Evolutionary conservation across 164 flowering plant genomes (phyloP), one percentile per base, ranked within the genome.

Genomic region (Tetracentron sinense): DNA sequence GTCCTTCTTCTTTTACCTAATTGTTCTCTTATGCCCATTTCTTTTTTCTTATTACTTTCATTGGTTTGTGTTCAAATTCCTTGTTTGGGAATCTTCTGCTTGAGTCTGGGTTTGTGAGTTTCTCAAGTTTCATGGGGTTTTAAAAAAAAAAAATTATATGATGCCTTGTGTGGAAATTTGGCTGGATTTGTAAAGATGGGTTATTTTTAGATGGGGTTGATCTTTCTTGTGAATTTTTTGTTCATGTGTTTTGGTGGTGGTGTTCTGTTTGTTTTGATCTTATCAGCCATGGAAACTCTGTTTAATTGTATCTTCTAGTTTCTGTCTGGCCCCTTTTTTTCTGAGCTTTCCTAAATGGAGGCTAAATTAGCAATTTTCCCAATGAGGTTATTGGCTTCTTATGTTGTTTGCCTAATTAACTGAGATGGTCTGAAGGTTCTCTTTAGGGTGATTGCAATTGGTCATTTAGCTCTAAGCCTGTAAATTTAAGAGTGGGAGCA

Each of bases 1-100:
- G 96, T 15, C 94, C 97, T 53, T 89, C 96, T 72, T 76, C 94
- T 58, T 25, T 61, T 10, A 80, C 94, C 96, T 91, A 78, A 79
- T 68, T 35, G 47, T 33, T 66, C 47, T 21, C 28, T 16, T 0
- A 42, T 68, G 22, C 50, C 51, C 35, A 20, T 56, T 33, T 29
- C 11, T 3, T 50, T 0, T 8, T 21, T 53, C 12, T 22, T 52
- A 51, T 59, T 31, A 48, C 21, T 29, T 64, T 50, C 8, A 31
- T 62, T 5, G 1, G n/a, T 4, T n/a, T n/a, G n/a, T n/a, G n/a
- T n/a, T n/a, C n/a, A n/a, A n/a, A n/a, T n/a, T n/a, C n/a, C n/a
- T n/a, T 52, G 20, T 2, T 15, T 46, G 7, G 35, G n/a, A n/a
- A 35, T 61, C 26, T 54, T 14, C 12, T 26, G 19, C 3, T 31